Percentiles rank a stretch among this genome's conserved stretches.
phyloP scores from a whole-genome alignment of 257 asterid species.

The Cynanchum wilfordii region DNA sequence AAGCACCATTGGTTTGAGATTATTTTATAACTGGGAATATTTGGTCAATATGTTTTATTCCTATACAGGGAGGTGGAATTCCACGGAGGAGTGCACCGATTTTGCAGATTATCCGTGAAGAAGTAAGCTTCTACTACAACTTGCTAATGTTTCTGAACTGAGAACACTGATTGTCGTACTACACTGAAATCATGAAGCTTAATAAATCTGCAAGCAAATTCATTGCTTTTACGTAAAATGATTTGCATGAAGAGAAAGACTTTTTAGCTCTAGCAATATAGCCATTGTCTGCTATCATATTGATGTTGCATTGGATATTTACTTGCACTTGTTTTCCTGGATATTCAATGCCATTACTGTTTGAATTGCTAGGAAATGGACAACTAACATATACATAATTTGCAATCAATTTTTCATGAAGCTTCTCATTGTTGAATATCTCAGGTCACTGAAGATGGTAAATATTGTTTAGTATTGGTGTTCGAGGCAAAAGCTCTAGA shows the following conservation, averaged over 20 bases:
- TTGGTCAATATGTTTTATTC: conserved; percentile 17
- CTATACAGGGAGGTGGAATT: conserved; percentile 87
- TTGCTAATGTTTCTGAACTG: conserved; percentile 15
- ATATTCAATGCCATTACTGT: neutral
- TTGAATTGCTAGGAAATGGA: neutral
- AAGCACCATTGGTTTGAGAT: neutral
- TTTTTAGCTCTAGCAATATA: neutral
- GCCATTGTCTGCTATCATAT: neutral
- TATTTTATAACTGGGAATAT: neutral
- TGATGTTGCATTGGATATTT: neutral
- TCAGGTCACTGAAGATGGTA: conserved; percentile 79
- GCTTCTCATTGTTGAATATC: conserved; percentile 16
- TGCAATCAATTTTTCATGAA: neutral
- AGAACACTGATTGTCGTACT: conserved; percentile 7
- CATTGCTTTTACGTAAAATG: neutral
- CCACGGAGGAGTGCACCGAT: conserved; percentile 87
- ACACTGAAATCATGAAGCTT: neutral
- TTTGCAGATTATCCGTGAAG: conserved; percentile 77
- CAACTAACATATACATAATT: neutral
- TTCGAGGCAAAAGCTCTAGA: conserved; percentile 81
- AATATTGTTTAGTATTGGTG: conserved; percentile 63
- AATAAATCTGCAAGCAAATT: neutral
- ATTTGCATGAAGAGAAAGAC: neutral
- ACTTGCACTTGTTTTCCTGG: neutral
- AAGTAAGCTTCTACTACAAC: conserved; percentile 43